A percentile compares a stretch with the other conserved stretches of the same genome.
Evolutionary conservation across 768 basidiomycete species (phyloP).

Genomic region (Favolaschia claudopus): DNA sequence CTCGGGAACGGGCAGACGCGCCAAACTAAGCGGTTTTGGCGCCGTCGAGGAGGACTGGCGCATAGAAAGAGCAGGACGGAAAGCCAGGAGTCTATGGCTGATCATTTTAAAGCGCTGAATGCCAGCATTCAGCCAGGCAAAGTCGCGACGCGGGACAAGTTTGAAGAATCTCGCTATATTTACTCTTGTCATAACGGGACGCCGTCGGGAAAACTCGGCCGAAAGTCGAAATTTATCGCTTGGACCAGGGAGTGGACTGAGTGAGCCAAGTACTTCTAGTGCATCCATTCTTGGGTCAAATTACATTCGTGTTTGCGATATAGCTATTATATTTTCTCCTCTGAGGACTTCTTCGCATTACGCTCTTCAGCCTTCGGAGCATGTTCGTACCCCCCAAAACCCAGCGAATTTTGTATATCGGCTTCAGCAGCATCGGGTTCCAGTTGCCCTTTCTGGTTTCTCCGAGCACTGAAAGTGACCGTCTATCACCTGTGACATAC

Average conservation of each 20-base stretch:
- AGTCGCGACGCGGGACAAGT: background rate
- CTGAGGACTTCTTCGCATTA: conserved; percentile 1
- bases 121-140: background rate
- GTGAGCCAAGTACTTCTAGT: too few species aligned
- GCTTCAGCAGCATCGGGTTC: conserved; percentile 91
- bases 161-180: background rate
- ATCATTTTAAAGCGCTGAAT: conserved; percentile 18
- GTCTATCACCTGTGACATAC: background rate
- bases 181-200: conserved; percentile 2
- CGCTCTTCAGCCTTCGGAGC: conserved; percentile 47
- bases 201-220: too few species aligned
- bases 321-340: background rate
- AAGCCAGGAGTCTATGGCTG: background rate
- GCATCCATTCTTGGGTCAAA: too few species aligned
- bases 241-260: too few species aligned
- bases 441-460: conserved; percentile 84
- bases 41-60: conserved; percentile 27
- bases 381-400: conserved; percentile 72
- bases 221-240: too few species aligned
- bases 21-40: conserved; percentile 46
- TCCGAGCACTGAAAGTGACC: conserved; percentile 73
- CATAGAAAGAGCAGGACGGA: conserved; percentile 18
- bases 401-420: conserved; percentile 80
- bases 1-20: conserved; percentile 84
- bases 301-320: background rate